phyloP scores from a whole-genome alignment of 345 rosid genomes.

The Alliaria petiolata region DNA sequence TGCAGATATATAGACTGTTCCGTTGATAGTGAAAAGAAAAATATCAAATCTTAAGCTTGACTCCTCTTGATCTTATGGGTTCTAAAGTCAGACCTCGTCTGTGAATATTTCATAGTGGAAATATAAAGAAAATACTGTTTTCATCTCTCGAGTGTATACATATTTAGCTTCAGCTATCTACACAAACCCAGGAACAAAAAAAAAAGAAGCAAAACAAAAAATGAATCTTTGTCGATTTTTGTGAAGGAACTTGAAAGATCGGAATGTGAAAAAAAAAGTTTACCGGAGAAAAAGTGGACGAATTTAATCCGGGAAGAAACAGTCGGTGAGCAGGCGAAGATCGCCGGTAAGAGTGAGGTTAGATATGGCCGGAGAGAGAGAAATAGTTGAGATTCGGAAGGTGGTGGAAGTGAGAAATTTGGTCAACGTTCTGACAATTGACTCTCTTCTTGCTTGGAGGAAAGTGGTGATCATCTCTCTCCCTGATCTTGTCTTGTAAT shows the following conservation, averaged over 20 bases:
- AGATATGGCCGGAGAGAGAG: not conserved
- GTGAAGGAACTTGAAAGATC: not conserved
- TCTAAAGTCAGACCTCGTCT: not conserved
- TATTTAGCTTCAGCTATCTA: not conserved
- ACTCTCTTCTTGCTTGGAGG: not conserved
- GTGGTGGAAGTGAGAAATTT: slow-evolving; percentile 12
- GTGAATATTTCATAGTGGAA: not conserved
- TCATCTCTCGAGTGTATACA: not conserved
- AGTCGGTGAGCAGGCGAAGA: not conserved
- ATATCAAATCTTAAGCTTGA: not conserved
- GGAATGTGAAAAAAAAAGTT: not conserved
- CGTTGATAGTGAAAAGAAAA: not conserved
- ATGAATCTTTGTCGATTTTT: not conserved
- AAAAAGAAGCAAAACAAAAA: not conserved
- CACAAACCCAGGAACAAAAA: not conserved
- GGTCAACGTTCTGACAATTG: slow-evolving; percentile 25
- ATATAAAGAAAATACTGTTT: not conserved
- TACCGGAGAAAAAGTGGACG: not conserved
- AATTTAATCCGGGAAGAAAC: not conserved
- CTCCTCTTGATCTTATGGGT: not conserved
- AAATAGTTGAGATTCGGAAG: not conserved
- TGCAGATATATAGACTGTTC: not conserved
- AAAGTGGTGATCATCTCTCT: not conserved
- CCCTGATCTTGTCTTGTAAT: not conserved
- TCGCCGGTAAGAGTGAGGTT: no score